These are phyloP conservation scores for Cerioporus squamosus DNA, from an alignment of 1,284 basidiomycete genomes.

Conservation along the genomic window DNA sequence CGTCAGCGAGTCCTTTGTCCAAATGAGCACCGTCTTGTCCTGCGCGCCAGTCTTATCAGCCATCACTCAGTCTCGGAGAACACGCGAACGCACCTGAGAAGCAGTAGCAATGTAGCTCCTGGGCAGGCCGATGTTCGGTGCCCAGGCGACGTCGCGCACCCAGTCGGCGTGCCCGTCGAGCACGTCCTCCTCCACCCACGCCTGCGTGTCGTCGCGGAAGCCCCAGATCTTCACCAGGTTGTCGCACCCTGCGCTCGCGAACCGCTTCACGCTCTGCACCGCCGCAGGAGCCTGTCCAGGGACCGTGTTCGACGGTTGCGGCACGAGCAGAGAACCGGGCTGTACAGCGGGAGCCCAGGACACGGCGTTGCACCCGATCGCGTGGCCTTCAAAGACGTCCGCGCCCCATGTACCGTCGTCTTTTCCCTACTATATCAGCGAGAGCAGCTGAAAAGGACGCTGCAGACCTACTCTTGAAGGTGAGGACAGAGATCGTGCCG, in stretches of 20 bases:
- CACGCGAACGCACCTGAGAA: slow-evolving; percentile 66
- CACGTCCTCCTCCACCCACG: slow-evolving; percentile 90
- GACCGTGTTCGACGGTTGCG: slow-evolving; percentile 44
- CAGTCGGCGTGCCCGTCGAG: slow-evolving; percentile 94
- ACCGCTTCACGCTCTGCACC: slow-evolving; percentile 71
- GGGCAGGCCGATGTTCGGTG: slow-evolving; percentile 94
- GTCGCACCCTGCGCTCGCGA: slow-evolving; percentile 96
- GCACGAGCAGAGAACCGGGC: slow-evolving; percentile 82
- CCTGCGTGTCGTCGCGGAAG: slow-evolving; percentile 75
- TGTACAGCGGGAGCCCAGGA: slow-evolving; percentile 96
- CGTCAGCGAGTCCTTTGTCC: slow-evolving; percentile 85
- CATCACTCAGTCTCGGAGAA: no score
- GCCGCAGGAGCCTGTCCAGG: slow-evolving; percentile 48
- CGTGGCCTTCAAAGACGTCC: slow-evolving; percentile 94
- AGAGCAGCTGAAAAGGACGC: background rate
- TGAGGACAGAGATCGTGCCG: slow-evolving; percentile 95
- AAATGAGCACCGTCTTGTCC: slow-evolving; percentile 93
- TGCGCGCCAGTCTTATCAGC: slow-evolving; percentile 28
- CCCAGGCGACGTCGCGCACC: slow-evolving; percentile 98
- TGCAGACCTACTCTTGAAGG: slow-evolving; percentile 89
- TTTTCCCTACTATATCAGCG: slow-evolving; percentile 33
- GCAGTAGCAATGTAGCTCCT: slow-evolving; percentile 95
- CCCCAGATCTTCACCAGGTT: slow-evolving; percentile 96
- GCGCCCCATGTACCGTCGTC: slow-evolving; percentile 97
- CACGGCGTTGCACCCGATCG: slow-evolving; percentile 96